Percentiles rank a stretch among this genome's conserved stretches.
Conservation (phyloP, 2,329 filamentous ascomycete species). For the Chrysoporthe austroafricana region DNA sequence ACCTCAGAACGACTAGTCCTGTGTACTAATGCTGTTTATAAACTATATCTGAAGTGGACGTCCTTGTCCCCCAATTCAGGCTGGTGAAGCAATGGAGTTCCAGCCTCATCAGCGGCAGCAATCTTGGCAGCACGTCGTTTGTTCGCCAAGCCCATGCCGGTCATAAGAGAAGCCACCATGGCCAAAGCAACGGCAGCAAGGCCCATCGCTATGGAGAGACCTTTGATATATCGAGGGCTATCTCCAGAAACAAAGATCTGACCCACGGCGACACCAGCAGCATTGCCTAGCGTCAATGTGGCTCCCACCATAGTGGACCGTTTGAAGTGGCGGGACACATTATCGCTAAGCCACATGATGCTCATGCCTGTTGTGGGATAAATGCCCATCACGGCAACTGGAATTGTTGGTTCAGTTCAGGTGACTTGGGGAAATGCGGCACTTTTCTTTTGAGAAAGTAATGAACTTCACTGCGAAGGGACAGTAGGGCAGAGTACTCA, state of each 20-base stretch:
- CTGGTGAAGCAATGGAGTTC: slow-evolving; percentile 30
- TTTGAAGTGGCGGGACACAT: slow-evolving; percentile 51
- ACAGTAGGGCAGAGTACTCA: slow-evolving; percentile 17
- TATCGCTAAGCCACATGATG: slow-evolving; percentile 52
- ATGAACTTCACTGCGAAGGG: too few species aligned
- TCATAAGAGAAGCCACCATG: slow-evolving; percentile 35
- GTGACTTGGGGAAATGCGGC: not conserved
- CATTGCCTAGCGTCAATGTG: slow-evolving; percentile 52
- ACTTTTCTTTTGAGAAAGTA: too few species aligned
- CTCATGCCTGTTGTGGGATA: slow-evolving; percentile 41
- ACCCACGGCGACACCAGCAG: slow-evolving; percentile 51
- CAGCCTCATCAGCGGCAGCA: slow-evolving; percentile 32
- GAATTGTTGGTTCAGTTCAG: not conserved
- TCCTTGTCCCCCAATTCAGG: slow-evolving; percentile 37
- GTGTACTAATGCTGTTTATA: not conserved
- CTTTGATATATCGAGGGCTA: slow-evolving; percentile 38
- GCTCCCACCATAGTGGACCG: slow-evolving; percentile 51
- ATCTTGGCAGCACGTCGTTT: slow-evolving; percentile 34
- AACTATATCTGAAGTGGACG: slow-evolving; percentile 35
- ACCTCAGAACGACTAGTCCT: not conserved
- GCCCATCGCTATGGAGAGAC: slow-evolving; percentile 37
- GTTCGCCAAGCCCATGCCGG: slow-evolving; percentile 36
- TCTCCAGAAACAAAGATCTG: slow-evolving; percentile 45
- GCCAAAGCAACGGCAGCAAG: slow-evolving; percentile 35
- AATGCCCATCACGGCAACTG: slow-evolving; percentile 35